phyloP scores from a whole-genome alignment of 1,139 yeast genomes.

The Yarrowia galli region DNA sequence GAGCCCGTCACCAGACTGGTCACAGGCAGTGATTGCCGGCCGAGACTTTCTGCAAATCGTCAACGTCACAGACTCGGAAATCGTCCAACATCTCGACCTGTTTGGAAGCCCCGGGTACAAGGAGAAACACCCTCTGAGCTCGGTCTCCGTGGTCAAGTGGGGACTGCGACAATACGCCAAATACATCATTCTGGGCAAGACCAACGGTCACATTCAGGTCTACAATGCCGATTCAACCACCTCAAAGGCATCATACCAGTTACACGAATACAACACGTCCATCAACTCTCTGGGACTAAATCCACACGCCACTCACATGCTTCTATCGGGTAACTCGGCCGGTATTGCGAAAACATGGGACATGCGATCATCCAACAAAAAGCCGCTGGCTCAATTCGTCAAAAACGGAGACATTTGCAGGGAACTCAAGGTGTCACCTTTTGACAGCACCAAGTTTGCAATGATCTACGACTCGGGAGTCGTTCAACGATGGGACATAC shows the following conservation, averaged over 20 bases:
- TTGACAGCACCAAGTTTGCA: constrained; percentile 59
- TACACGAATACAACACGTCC: constrained; percentile 78
- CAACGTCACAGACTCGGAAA: constrained; percentile 41
- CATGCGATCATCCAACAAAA: constrained; percentile 60
- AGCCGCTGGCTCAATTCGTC: constrained; percentile 58
- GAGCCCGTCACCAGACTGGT: constrained; percentile 47
- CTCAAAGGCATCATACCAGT: constrained; percentile 50
- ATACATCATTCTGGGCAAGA: constrained; percentile 47
- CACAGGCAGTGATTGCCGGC: constrained; percentile 49
- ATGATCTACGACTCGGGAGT: constrained; percentile 92
- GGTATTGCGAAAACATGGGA: constrained; percentile 92
- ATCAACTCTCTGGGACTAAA: constrained; percentile 81
- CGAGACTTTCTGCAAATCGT: constrained; percentile 45
- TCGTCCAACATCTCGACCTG: constrained; percentile 28
- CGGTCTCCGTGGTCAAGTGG: constrained; percentile 53
- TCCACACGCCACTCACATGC: constrained; percentile 61
- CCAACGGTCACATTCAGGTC: constrained; percentile 54
- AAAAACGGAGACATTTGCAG: constrained; percentile 57
- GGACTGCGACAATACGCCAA: constrained; percentile 46
- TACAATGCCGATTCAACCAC: constrained; percentile 55
- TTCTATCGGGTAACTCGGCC: constrained; percentile 90
- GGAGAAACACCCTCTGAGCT: constrained; percentile 47
- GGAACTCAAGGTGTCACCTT: constrained; percentile 54
- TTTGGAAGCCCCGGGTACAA: constrained; percentile 43
- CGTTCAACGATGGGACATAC: constrained; percentile 80